Base-by-base conservation (phyloP, 1,284 basidiomycete genomes). In the Rhodotorula sp. region DNA sequence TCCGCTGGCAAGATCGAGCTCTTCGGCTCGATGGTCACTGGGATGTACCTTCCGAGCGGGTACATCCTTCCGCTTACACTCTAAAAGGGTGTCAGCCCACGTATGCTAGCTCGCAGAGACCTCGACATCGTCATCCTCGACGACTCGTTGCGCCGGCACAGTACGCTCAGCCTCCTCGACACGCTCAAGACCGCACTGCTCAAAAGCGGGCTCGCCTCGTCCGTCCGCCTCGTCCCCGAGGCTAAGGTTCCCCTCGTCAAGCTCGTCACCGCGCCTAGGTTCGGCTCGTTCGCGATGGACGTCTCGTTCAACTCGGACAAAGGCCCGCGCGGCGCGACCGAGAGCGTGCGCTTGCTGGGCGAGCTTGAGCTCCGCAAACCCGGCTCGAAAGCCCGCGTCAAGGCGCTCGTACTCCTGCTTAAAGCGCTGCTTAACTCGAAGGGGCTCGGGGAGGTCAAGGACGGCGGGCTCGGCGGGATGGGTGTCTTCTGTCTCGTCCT, bases 1-100 rank as follows among this genome's bases (percentile, higher is more conserved):
- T 29, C 25, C 0, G 56, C 60, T 5, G 27, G 5, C 25, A 41
- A 15, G 15, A 39, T 61, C 50, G 64, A 66, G 46, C 39, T 66
- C 29, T 70, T 70, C 34, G 69, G 69, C 2, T 54, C 48, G 0
- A 51, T 46, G 48, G 34, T 27, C 32, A 66, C 69, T 10, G 69
- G 64, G 4, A 27, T 70, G 25, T 66, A 66, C 55, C 48, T 66
- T 19, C 69, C 69, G 21, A 29, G 58, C 36, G 69, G 63, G 63
- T 64, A 53, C 53, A 53, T 59, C 13, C 3, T 21, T 15, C 5
- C 27, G 25, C 34, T 15, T 10, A 3, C 7, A 7, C 6, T 10
- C 19, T 12, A 8, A 17, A 1, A n/a, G 50, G 9, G 8, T 17
- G n/a, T 1, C n/a, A 15, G 21, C 17, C 27, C 19, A 32, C 5